Evolutionary conservation across 345 rosid genomes (phyloP), one percentile per base, ranked within the genome.

Genomic region (Microthlaspi erraticum): DNA sequence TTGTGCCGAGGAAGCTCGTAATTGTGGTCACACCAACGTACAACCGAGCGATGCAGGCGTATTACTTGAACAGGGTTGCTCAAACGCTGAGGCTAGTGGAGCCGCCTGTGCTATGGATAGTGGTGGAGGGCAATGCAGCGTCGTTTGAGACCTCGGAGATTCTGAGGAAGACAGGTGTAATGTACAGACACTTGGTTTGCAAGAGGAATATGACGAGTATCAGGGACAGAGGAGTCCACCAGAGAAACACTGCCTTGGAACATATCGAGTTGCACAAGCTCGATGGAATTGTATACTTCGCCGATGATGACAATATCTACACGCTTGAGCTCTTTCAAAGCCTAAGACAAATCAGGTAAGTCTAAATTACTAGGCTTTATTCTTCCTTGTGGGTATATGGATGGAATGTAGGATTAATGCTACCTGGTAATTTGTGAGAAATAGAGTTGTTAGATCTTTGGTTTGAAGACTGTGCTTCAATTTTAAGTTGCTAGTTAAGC

Each of bases 11-110:
- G 73, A 93, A 87, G 86, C 93, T 85, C 43, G 20, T 93, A 55
- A 89, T 93, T 67, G 86, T 93, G 74, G 82, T 93, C 19, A 89
- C 98, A 17, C 92, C 97, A 38, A 93, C 98, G 23, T 89, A 87
- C 70, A 84, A 87, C 52, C 80, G 97, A 46, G 96, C 87, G 43
- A 60, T 81, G 73, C 98, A 93, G 72, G 96, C 86, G 3, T 93
- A 86, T 65, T 87, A 78, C 66, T 74, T 93, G 69, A 87, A 78
- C 73, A 84, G 96, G 73, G 44, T 93, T 58, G 94, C 87, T 57
- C 98, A 93, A 60, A 83, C 86, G 29, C 64, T 93, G 81, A 83
- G 87, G 80, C 83, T 91, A 12, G 94, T 89, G 66, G 81, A 75
- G 64, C 87, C 92, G 14, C 98, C 98, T 19, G 14, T 93, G 46